phyloP scores from a whole-genome alignment of 129 eudicot species.

The Arctium lappa region DNA sequence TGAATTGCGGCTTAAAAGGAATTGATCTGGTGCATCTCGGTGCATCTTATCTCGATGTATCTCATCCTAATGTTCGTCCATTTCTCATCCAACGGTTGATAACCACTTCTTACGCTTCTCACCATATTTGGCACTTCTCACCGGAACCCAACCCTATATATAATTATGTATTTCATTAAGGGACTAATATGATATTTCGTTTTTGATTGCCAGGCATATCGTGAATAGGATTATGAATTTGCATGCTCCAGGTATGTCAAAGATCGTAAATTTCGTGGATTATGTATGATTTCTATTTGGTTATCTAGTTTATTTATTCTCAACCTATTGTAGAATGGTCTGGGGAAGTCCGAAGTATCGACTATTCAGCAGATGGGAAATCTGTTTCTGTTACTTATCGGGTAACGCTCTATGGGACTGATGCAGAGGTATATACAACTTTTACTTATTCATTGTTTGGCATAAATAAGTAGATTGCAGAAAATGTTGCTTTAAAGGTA shows the following conservation, averaged over 20 bases:
- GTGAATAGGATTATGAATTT: constrained; percentile 90
- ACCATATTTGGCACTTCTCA: too few relatives aligned
- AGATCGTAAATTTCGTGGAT: background rate
- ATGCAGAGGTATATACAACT: constrained; percentile 91
- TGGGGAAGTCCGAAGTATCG: constrained; percentile 87
- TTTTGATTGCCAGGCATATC: constrained; percentile 59
- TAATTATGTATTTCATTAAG: background rate
- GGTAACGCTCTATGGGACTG: constrained; percentile 89
- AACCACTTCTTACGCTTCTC: too few relatives aligned
- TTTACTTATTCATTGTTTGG: background rate
- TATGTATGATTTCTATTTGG: background rate
- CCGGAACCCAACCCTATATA: background rate
- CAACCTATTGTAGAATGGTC: constrained; percentile 75
- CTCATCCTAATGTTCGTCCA: too few relatives aligned
- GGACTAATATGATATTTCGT: constrained; percentile 4
- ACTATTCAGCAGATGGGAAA: constrained; percentile 78
- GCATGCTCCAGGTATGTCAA: constrained; percentile 85
- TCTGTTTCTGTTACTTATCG: constrained; percentile 90
- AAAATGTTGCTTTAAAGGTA: background rate
- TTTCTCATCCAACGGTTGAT: too few relatives aligned
- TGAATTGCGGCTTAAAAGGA: too few relatives aligned
- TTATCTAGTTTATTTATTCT: background rate
- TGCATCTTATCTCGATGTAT: too few relatives aligned
- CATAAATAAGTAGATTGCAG: too few relatives aligned
- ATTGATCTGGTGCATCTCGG: too few relatives aligned